A percentile compares a stretch with the other conserved stretches of the same genome.
Conservation (phyloP, 2,329 filamentous ascomycete species). For the Cordyceps tenuipes region DNA sequence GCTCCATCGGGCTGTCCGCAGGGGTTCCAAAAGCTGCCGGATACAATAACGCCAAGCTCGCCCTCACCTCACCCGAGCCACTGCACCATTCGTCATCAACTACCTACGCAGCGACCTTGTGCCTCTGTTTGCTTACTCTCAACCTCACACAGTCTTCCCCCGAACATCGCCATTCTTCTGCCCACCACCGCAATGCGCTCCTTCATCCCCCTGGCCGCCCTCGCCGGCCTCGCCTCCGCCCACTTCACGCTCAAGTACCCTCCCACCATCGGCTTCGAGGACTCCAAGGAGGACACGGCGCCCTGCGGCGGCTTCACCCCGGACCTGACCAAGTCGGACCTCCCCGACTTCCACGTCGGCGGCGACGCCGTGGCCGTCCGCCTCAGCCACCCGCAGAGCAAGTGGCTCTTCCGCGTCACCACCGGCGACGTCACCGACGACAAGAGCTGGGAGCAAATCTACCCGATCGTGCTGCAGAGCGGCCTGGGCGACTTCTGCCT, state of each 20-base stretch:
- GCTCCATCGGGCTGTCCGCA: background rate
- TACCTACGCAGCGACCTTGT: background rate
- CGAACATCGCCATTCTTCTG: background rate
- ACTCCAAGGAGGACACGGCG: slow-evolving; percentile 33
- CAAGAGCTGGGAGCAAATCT: slow-evolving; percentile 44
- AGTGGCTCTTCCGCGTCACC: slow-evolving; percentile 51
- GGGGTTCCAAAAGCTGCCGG: background rate
- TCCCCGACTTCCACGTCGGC: slow-evolving; percentile 49
- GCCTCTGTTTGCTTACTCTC: background rate
- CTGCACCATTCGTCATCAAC: background rate
- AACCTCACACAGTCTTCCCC: slow-evolving; percentile 6
- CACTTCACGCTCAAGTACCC: slow-evolving; percentile 48
- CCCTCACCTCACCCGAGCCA: background rate
- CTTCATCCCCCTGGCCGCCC: slow-evolving; percentile 23
- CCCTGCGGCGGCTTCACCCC: slow-evolving; percentile 50
- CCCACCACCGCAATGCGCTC: slow-evolving; percentile 26
- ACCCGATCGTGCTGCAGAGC: slow-evolving; percentile 44
- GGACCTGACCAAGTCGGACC: slow-evolving; percentile 34
- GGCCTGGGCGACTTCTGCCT: slow-evolving; percentile 48
- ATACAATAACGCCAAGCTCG: background rate
- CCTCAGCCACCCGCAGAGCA: slow-evolving; percentile 43
- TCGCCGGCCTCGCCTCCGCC: slow-evolving; percentile 35
- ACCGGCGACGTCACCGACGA: slow-evolving; percentile 31
- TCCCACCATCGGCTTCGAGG: slow-evolving; percentile 37
- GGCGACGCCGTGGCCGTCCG: slow-evolving; percentile 43